Percentiles rank a stretch among this genome's conserved stretches.
phyloP scores from a whole-genome alignment of 768 basidiomycete species.

The Lactarius sanguifluus region DNA sequence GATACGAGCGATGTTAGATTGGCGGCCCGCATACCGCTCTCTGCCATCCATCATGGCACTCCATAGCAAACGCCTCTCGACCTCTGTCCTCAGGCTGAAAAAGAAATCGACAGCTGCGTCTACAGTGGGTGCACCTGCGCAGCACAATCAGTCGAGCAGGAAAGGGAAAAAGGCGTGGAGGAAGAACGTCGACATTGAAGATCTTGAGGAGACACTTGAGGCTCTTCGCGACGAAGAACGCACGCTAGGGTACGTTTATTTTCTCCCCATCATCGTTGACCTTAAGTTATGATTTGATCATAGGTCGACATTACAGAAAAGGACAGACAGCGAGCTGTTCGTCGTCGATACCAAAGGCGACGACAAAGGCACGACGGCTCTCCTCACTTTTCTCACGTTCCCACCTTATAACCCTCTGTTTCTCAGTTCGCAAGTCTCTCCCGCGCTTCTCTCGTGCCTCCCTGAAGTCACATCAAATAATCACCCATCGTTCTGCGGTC shows the following conservation, averaged over 20 bases:
- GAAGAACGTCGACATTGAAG: slow-evolving; percentile 86
- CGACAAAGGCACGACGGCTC: slow-evolving; percentile 52
- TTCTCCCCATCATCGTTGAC: not conserved
- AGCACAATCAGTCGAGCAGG: slow-evolving; percentile 67
- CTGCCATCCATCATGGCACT: slow-evolving; percentile 8
- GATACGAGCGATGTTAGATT: slow-evolving; percentile 2
- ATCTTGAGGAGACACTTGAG: slow-evolving; percentile 76
- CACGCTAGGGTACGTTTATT: slow-evolving; percentile 59
- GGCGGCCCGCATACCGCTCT: slow-evolving; percentile 9
- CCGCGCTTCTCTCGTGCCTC: slow-evolving; percentile 54
- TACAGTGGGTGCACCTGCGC: slow-evolving; percentile 54
- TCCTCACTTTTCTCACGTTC: not conserved
- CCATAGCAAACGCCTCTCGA: not conserved
- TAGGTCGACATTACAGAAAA: slow-evolving; percentile 64
- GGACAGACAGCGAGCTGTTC: slow-evolving; percentile 74
- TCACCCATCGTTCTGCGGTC: slow-evolving; percentile 83
- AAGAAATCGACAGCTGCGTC: slow-evolving; percentile 22
- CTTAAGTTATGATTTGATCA: too few species aligned
- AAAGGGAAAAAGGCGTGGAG: slow-evolving; percentile 95
- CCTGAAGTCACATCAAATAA: slow-evolving; percentile 73
- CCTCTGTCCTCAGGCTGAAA: slow-evolving; percentile 3
- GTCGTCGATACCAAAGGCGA: slow-evolving; percentile 79
- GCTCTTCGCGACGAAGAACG: slow-evolving; percentile 78
- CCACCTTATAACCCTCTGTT: slow-evolving; percentile 4
- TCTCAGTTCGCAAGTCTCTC: slow-evolving; percentile 56